A percentile compares a stretch with the other conserved stretches of the same genome.
phyloP scores from a whole-genome alignment of 805 yeast species.

The Soucietia sequanensis region DNA sequence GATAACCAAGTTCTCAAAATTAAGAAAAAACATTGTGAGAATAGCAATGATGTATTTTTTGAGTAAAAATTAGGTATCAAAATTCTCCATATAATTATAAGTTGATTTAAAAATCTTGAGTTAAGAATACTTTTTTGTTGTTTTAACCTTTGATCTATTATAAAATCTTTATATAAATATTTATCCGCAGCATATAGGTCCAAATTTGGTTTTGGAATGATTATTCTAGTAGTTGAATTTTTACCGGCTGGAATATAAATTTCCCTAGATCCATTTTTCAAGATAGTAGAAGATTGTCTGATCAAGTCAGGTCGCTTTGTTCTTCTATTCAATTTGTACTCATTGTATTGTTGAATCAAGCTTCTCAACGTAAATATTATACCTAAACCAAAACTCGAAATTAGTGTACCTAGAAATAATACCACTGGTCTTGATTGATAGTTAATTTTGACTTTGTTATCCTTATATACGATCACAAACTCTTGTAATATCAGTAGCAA shows the following conservation, averaged over 20 bases:
- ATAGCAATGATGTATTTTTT: slow-evolving; percentile 62
- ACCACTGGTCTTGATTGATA: slow-evolving; percentile 43
- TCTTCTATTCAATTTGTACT: slow-evolving; percentile 21
- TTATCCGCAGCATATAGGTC: slow-evolving; percentile 58
- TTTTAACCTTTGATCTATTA: slow-evolving; percentile 29
- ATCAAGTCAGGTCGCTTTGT: slow-evolving; percentile 35
- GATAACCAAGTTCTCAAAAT: slow-evolving; percentile 85
- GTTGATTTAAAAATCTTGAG: slow-evolving; percentile 69
- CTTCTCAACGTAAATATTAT: slow-evolving; percentile 30
- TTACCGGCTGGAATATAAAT: slow-evolving; percentile 48
- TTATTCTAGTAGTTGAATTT: slow-evolving; percentile 36
- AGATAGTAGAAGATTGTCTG: slow-evolving; percentile 41
- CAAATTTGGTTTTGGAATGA: slow-evolving; percentile 45
- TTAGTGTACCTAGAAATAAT: slow-evolving; percentile 38
- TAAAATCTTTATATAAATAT: slow-evolving; percentile 48
- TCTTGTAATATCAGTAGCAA: slow-evolving; percentile 34
- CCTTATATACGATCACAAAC: slow-evolving; percentile 32
- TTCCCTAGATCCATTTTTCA: slow-evolving; percentile 45
- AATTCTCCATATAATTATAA: slow-evolving; percentile 74
- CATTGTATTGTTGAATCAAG: slow-evolving; percentile 28
- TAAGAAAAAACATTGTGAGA: slow-evolving; percentile 71
- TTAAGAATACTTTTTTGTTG: slow-evolving; percentile 38
- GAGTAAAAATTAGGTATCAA: slow-evolving; percentile 74
- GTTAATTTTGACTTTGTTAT: slow-evolving; percentile 37
- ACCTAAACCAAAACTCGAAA: slow-evolving; percentile 42